Evolutionary conservation across 495 filamentous ascomycete genomes (phyloP).

Genomic region (Schizothecium vesticola): DNA sequence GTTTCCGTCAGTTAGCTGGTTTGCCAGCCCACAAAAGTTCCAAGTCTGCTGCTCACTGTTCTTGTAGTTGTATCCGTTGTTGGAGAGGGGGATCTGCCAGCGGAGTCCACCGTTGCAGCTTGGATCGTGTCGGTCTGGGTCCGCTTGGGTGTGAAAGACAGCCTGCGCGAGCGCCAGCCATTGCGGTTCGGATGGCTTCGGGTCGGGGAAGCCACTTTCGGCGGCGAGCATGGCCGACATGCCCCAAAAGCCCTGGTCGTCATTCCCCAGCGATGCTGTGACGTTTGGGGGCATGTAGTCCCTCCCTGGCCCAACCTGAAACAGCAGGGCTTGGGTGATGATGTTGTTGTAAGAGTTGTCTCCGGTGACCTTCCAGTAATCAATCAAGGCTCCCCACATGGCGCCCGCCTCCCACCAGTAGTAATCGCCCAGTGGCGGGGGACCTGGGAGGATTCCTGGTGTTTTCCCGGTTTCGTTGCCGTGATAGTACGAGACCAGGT

Average conservation of each 20-base stretch:
- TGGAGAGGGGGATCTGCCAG: constrained; percentile 78
- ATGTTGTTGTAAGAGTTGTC: constrained; percentile 65
- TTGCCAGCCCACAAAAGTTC: neutral
- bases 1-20: constrained; percentile 12
- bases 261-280: constrained; percentile 72
- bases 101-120: constrained; percentile 66
- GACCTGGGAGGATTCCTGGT: constrained; percentile 58
- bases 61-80: constrained; percentile 83
- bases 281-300: constrained; percentile 71
- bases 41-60: constrained; percentile 51
- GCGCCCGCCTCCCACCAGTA: constrained; percentile 69
- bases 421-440: constrained; percentile 47
- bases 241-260: constrained; percentile 76
- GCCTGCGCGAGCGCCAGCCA: constrained; percentile 73
- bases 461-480: constrained; percentile 55
- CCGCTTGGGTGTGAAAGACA: constrained; percentile 67
- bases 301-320: constrained; percentile 58
- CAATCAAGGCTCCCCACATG: constrained; percentile 67
- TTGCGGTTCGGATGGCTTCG: constrained; percentile 51
- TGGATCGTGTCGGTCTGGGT: constrained; percentile 54
- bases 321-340: constrained; percentile 57
- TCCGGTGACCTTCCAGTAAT: constrained; percentile 74
- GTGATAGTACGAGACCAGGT: constrained; percentile 62
- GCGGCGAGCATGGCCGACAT: constrained; percentile 70
- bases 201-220: constrained; percentile 64